phyloP scores from a whole-genome alignment of 2,329 filamentous ascomycete genomes.

The Aspergillus sp. region DNA sequence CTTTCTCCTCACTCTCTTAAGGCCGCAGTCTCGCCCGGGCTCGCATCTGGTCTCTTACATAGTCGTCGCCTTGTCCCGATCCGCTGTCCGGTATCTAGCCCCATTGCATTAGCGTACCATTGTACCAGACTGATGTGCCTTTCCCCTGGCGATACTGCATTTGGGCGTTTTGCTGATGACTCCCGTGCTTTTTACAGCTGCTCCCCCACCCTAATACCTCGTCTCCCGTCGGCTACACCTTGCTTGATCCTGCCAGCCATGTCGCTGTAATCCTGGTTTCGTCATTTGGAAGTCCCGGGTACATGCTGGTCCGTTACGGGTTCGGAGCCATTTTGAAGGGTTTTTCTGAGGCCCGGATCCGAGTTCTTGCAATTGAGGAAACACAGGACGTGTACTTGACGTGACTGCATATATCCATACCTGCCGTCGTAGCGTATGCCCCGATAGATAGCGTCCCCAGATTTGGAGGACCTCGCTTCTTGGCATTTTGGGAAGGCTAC shows the following conservation, averaged over 20 bases:
- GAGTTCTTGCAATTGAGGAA: constrained; percentile 12
- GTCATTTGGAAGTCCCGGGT: constrained; percentile 18
- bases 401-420: constrained; percentile 11
- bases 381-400: constrained; percentile 8
- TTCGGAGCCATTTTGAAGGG: constrained; percentile 15
- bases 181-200: constrained; percentile 14
- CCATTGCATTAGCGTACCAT: constrained; percentile 22
- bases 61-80: constrained; percentile 1
- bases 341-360: constrained; percentile 12
- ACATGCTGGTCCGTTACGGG: constrained; percentile 24
- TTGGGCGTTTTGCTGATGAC: constrained; percentile 11
- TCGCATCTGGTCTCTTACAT: neutral
- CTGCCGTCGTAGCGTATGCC: constrained; percentile 21
- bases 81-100: constrained; percentile 21
- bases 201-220: constrained; percentile 14
- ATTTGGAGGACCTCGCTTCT: constrained; percentile 7
- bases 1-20: constrained; percentile 18
- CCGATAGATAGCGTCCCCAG: constrained; percentile 18
- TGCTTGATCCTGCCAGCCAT: constrained; percentile 22
- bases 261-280: constrained; percentile 27
- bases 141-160: constrained; percentile 12
- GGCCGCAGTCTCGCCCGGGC: constrained; percentile 12
- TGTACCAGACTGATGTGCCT: constrained; percentile 7
- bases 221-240: constrained; percentile 10
- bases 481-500: neutral